These are phyloP conservation scores for Sorghum bicolor DNA, from an alignment of 176 grass and related monocot species.

Conservation along the genomic window DNA sequence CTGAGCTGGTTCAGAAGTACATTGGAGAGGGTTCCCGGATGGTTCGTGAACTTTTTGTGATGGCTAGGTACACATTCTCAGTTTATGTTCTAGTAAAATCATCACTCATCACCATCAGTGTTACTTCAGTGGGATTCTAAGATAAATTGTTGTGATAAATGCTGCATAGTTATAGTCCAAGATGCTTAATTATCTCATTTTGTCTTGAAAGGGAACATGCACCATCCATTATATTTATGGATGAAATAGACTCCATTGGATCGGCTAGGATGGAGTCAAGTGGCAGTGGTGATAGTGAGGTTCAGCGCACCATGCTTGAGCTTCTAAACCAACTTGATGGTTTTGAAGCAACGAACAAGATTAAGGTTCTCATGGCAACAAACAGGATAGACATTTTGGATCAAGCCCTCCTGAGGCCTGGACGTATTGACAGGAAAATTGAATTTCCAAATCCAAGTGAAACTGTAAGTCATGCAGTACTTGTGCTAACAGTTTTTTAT, in stretches of 20 bases:
- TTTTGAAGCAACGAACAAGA: constrained; percentile 97
- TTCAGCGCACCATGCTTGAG: constrained; percentile 97
- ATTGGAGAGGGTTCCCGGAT: constrained; percentile 96
- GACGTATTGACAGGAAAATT: constrained; percentile 84
- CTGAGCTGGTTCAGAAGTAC: constrained; percentile 97
- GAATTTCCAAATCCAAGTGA: constrained; percentile 80
- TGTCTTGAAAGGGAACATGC: constrained; percentile 74
- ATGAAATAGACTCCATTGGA: constrained; percentile 96
- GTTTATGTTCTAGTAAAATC: background rate
- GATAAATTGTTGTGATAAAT: background rate
- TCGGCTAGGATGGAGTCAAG: constrained; percentile 84
- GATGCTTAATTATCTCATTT: background rate
- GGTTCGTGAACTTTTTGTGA: constrained; percentile 97
- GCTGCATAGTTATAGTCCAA: background rate
- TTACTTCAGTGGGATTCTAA: background rate
- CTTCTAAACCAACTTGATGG: constrained; percentile 99
- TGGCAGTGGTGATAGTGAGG: constrained; percentile 90
- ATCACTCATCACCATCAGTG: background rate
- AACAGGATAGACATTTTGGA: constrained; percentile 83
- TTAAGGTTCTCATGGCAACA: constrained; percentile 90
- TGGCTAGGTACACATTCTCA: constrained; percentile 72
- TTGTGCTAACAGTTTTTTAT: background rate
- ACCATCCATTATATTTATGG: constrained; percentile 99
- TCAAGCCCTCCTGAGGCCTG: constrained; percentile 79
- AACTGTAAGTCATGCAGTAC: constrained; percentile 40